Percentiles rank a stretch among this genome's conserved stretches.
These are phyloP conservation scores for Pseudogymnoascus destructans DNA, from an alignment of 2,329 filamentous ascomycete genomes.

Conservation along the genomic window DNA sequence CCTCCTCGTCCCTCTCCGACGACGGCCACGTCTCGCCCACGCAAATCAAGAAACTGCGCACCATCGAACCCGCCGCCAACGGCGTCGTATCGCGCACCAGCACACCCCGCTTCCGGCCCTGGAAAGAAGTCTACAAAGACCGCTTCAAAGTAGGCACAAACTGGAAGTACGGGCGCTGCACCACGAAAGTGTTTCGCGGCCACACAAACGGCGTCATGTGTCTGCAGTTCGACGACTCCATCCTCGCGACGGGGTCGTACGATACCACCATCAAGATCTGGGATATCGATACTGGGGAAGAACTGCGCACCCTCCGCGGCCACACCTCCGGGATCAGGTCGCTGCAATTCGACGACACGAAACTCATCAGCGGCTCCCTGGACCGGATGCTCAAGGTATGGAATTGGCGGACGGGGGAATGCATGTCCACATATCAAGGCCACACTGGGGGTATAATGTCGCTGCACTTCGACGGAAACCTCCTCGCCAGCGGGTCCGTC, in stretches of 20 bases:
- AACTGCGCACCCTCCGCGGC: slow-evolving; percentile 70
- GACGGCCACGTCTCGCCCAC: slow-evolving; percentile 12
- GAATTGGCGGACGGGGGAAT: slow-evolving; percentile 90
- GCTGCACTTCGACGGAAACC: slow-evolving; percentile 73
- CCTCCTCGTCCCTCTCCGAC: slow-evolving; percentile 15
- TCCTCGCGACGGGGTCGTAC: slow-evolving; percentile 88
- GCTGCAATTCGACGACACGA: slow-evolving; percentile 83
- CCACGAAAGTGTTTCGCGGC: slow-evolving; percentile 70
- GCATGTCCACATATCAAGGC: slow-evolving; percentile 65
- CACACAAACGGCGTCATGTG: slow-evolving; percentile 73
- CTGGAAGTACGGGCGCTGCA: slow-evolving; percentile 90
- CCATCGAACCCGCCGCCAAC: slow-evolving; percentile 16
- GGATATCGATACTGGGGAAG: slow-evolving; percentile 80
- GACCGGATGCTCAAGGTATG: slow-evolving; percentile 84
- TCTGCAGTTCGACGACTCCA: slow-evolving; percentile 65
- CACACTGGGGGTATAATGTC: slow-evolving; percentile 76
- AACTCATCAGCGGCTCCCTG: slow-evolving; percentile 79
- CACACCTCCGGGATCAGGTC: slow-evolving; percentile 76
- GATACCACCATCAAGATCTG: slow-evolving; percentile 93
- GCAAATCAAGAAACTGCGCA: slow-evolving; percentile 19
- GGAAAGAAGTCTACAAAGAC: slow-evolving; percentile 97
- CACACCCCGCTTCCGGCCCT: slow-evolving; percentile 51
- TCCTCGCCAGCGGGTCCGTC: slow-evolving; percentile 77
- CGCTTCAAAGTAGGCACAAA: slow-evolving; percentile 92
- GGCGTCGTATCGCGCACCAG: slow-evolving; percentile 16